Percentiles rank a stretch among this genome's conserved stretches.
Conservation (phyloP, 164 flowering plant species). For the Sextonia rubra region DNA sequence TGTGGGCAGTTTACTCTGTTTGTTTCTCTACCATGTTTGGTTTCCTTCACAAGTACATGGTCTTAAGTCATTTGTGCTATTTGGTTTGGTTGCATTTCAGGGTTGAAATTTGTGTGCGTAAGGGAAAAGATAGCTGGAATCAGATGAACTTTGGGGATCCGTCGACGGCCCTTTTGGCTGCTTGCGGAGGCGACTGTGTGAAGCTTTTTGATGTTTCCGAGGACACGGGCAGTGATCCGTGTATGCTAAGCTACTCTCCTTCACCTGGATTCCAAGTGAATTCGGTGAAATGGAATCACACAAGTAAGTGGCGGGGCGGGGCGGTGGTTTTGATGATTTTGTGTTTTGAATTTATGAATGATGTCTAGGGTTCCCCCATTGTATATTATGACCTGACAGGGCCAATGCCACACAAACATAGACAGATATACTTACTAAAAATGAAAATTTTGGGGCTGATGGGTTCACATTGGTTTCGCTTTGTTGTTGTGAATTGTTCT, state of each 20-base stretch:
- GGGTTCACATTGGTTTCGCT: neutral
- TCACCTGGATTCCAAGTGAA: conserved; percentile 73
- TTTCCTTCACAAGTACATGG: too few relatives aligned
- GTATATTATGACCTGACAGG: neutral
- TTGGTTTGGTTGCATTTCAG: too few relatives aligned
- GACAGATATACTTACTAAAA: too few relatives aligned
- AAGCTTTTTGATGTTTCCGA: conserved; percentile 76
- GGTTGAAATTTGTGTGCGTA: too few relatives aligned
- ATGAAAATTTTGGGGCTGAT: too few relatives aligned
- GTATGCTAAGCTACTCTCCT: conserved; percentile 71
- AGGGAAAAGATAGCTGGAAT: too few relatives aligned
- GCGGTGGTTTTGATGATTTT: neutral
- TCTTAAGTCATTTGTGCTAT: too few relatives aligned
- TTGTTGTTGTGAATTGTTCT: neutral
- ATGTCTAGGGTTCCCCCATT: too few relatives aligned
- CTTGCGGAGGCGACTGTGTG: conserved; percentile 80
- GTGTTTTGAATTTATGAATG: neutral
- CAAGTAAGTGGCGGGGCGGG: conserved; percentile 55
- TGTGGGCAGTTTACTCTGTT: too few relatives aligned
- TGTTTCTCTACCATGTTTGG: too few relatives aligned
- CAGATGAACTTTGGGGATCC: conserved; percentile 54
- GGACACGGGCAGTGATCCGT: conserved; percentile 70
- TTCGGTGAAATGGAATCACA: conserved; percentile 97
- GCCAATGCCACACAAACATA: too few relatives aligned
- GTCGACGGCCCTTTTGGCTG: conserved; percentile 56